A percentile compares a stretch with the other conserved stretches of the same genome.
These are phyloP conservation scores for Dimocarpus longan DNA, from an alignment of 345 rosid genomes.

Conservation along the genomic window DNA sequence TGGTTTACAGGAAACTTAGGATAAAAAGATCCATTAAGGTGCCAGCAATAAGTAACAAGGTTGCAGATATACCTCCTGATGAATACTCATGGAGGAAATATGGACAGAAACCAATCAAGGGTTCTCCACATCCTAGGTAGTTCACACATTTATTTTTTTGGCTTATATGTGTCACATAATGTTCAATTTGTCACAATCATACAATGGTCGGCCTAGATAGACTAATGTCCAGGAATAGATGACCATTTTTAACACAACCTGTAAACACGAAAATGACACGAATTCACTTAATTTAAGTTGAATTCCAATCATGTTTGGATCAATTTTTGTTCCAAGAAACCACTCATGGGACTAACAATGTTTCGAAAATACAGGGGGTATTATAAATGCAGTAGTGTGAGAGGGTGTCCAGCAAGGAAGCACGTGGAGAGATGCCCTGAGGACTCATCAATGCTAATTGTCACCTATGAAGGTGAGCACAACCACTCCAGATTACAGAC, in stretches of 20 bases:
- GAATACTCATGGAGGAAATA: conserved; percentile 88
- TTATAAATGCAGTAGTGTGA: conserved; percentile 76
- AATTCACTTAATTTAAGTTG: no score
- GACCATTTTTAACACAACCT: not conserved
- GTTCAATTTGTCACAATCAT: conserved; percentile 8
- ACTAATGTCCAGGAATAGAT: not conserved
- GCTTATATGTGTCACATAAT: not conserved
- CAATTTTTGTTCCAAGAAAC: no score
- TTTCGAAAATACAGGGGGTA: conserved; percentile 60
- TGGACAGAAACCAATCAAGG: conserved; percentile 86
- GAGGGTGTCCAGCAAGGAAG: conserved; percentile 90
- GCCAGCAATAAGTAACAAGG: conserved; percentile 87
- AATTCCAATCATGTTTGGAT: no score
- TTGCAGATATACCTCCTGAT: conserved; percentile 86
- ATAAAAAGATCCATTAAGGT: conserved; percentile 71
- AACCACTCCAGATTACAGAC: conserved; percentile 60
- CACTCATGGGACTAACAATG: not conserved
- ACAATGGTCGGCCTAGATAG: not conserved
- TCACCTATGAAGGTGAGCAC: conserved; percentile 82
- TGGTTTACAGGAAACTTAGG: conserved; percentile 53
- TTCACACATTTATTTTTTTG: not conserved
- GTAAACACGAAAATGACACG: not conserved
- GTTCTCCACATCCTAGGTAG: conserved; percentile 80
- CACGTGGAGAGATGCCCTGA: conserved; percentile 81
- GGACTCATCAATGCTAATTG: conserved; percentile 75